Conservation (phyloP, 768 basidiomycete species). For the Auricularia sp. region DNA sequence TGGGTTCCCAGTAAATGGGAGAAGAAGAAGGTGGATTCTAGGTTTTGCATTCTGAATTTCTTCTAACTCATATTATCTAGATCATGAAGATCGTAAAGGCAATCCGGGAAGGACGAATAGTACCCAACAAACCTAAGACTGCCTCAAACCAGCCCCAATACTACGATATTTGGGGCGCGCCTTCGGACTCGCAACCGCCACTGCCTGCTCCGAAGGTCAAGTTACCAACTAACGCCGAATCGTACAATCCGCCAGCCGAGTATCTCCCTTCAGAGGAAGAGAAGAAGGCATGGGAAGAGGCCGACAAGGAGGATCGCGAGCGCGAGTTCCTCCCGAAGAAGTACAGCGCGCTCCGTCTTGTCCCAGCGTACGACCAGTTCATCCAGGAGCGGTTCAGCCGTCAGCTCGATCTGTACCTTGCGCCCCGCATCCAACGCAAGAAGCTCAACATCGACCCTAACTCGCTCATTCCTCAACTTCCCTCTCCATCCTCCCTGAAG, state of each 20-base stretch:
- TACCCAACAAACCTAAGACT: constrained; percentile 81
- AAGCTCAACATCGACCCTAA: constrained; percentile 90
- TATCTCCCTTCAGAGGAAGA: constrained; percentile 84
- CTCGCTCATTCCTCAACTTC: constrained; percentile 87
- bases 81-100: constrained; percentile 99
- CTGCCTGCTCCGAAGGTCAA: constrained; percentile 86
- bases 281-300: constrained; percentile 68
- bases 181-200: constrained; percentile 65
- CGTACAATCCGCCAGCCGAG: constrained; percentile 97
- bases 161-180: constrained; percentile 81
- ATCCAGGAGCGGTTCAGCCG: constrained; percentile 90
- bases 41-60: not conserved
- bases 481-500: constrained; percentile 79
- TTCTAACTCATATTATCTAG: constrained; percentile 28
- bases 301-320: constrained; percentile 83
- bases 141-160: constrained; percentile 53
- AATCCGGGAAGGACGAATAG: constrained; percentile 89
- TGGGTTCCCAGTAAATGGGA: constrained; percentile 99
- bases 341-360: constrained; percentile 72
- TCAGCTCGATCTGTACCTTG: constrained; percentile 92
- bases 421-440: constrained; percentile 77
- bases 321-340: constrained; percentile 84
- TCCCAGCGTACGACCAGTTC: constrained; percentile 85
- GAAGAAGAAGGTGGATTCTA: constrained; percentile 76
- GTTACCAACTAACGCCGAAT: constrained; percentile 89